Evolutionary conservation across 495 filamentous ascomycete genomes (phyloP).

Genomic region (Daldinia childiae): DNA sequence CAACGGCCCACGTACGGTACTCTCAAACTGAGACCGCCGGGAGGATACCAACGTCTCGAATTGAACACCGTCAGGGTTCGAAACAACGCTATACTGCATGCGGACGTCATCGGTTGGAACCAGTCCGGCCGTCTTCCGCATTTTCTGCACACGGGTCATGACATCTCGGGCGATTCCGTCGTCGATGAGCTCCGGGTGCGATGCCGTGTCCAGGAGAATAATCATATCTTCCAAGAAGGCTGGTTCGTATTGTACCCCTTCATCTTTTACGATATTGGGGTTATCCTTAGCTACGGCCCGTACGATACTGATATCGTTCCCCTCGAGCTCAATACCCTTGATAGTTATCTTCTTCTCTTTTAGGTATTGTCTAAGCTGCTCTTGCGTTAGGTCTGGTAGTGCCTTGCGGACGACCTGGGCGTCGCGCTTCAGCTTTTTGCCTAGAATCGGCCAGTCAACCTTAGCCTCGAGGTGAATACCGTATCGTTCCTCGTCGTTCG

Average conservation of each 20-base stretch:
- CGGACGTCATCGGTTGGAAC: conserved; percentile 57
- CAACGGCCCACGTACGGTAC: conserved; percentile 37
- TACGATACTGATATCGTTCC: conserved; percentile 73
- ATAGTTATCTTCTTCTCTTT: conserved; percentile 75
- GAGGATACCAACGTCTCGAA: conserved; percentile 38
- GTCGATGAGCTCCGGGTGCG: conserved; percentile 54
- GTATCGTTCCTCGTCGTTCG: conserved; percentile 88
- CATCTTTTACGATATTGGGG: conserved; percentile 26
- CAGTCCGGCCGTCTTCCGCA: conserved; percentile 58
- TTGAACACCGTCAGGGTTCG: conserved; percentile 37
- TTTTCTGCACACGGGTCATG: conserved; percentile 57
- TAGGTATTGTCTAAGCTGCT: conserved; percentile 76
- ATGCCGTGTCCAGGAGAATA: conserved; percentile 53
- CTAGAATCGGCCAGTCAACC: conserved; percentile 92
- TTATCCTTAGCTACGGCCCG: conserved; percentile 34
- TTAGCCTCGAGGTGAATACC: conserved; percentile 87
- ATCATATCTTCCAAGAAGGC: conserved; percentile 52
- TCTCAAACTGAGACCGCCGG: conserved; percentile 36
- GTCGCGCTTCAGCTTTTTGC: conserved; percentile 97
- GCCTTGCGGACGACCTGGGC: conserved; percentile 85
- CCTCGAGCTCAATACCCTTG: conserved; percentile 81
- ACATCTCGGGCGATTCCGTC: conserved; percentile 57
- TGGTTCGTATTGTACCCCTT: conserved; percentile 33
- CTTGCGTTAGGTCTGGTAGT: conserved; percentile 78
- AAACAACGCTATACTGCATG: conserved; percentile 56